phyloP scores from a whole-genome alignment of 768 basidiomycete species.

The Psilocybe sp. region DNA sequence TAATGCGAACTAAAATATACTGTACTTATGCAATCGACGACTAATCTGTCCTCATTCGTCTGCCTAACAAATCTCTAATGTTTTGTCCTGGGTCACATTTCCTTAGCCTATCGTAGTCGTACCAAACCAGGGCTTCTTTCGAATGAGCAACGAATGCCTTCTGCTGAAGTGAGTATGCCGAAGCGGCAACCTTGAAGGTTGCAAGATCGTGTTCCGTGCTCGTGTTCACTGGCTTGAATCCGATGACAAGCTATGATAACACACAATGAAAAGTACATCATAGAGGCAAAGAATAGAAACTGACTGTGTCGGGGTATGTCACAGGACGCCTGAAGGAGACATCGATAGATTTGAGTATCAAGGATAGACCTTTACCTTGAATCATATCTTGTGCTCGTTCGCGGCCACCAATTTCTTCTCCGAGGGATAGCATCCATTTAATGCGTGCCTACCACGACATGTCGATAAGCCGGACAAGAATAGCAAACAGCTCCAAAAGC shows the following conservation, averaged over 20 bases:
- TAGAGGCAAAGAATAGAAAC: constrained; percentile 17
- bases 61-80: constrained; percentile 31
- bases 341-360: constrained; percentile 71
- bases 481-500: constrained; percentile 11
- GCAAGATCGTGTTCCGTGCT: constrained; percentile 27
- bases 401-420: constrained; percentile 57
- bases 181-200: constrained; percentile 49
- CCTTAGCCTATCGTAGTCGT: constrained; percentile 65
- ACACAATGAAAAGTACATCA: constrained; percentile 25
- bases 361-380: constrained; percentile 59
- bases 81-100: constrained; percentile 63
- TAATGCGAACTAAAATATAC: too few relatives aligned
- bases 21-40: too few relatives aligned
- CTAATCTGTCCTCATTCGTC: constrained; percentile 7
- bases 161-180: constrained; percentile 66
- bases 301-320: constrained; percentile 72
- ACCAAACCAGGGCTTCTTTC: constrained; percentile 70
- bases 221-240: constrained; percentile 48
- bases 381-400: constrained; percentile 55
- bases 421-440: constrained; percentile 61
- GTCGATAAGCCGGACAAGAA: not conserved
- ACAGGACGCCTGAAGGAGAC: constrained; percentile 71
- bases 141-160: constrained; percentile 62
- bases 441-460: constrained; percentile 53
- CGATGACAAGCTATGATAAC: constrained; percentile 54